A percentile compares a stretch with the other conserved stretches of the same genome.
Conservation (phyloP, 2,329 filamentous ascomycete genomes). For the Claviceps fusiformis region DNA sequence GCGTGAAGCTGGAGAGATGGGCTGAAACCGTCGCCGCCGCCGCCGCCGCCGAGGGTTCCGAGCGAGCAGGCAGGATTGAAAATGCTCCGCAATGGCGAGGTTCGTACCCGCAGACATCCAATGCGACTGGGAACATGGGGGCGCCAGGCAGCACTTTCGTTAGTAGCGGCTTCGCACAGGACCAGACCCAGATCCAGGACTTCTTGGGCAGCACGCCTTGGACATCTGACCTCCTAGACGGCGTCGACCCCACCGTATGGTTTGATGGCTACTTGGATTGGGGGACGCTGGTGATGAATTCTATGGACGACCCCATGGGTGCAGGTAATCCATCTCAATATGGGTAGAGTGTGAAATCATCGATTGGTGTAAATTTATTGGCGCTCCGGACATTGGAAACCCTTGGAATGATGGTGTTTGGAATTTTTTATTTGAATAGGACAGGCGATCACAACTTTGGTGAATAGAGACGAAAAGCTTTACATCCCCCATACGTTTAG, state of each 20-base stretch:
- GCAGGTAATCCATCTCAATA: slow-evolving; percentile 7
- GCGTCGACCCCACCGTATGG: slow-evolving; percentile 21
- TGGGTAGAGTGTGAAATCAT: not conserved
- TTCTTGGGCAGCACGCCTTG: slow-evolving; percentile 16
- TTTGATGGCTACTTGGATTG: slow-evolving; percentile 23
- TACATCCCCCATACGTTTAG: not conserved
- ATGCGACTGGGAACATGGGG: not conserved
- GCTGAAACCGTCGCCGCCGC: slow-evolving; percentile 29
- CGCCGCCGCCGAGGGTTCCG: slow-evolving; percentile 17
- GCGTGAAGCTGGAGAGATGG: slow-evolving; percentile 32
- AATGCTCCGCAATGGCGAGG: slow-evolving; percentile 6
- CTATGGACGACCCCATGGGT: slow-evolving; percentile 10
- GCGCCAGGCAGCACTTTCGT: not conserved
- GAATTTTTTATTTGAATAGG: not conserved
- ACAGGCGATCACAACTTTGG: not conserved
- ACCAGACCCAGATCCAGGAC: slow-evolving; percentile 13
- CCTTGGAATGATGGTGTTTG: not conserved
- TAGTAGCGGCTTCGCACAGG: slow-evolving; percentile 11
- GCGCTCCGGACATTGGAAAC: not conserved
- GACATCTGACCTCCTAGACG: slow-evolving; percentile 19
- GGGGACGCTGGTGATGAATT: slow-evolving; percentile 20
- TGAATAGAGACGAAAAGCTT: not conserved
- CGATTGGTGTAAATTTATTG: not conserved
- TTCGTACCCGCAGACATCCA: slow-evolving; percentile 7
- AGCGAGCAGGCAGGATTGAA: slow-evolving; percentile 6